Evolutionary conservation across 352 stramenopile species (phyloP).

Genomic region (Globisporangium acanthophoron): DNA sequence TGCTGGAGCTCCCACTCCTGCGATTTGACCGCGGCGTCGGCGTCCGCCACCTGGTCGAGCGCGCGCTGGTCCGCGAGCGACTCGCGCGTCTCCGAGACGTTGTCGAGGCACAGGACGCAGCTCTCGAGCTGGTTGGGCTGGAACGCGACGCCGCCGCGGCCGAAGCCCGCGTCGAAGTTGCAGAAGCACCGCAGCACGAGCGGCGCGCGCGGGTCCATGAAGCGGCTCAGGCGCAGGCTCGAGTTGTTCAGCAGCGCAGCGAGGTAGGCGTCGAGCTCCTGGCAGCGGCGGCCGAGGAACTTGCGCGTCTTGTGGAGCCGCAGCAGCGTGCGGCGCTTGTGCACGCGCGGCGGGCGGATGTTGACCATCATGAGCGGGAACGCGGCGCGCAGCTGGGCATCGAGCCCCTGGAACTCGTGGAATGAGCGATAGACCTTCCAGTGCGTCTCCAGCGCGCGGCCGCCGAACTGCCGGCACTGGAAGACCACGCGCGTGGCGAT

Average conservation of each 20-base stretch:
- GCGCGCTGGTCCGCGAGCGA: constrained; percentile 5
- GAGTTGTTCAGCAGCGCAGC: constrained; percentile 25
- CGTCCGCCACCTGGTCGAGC: constrained; percentile 11
- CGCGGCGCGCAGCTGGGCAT: constrained; percentile 56
- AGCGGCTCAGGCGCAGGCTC: constrained; percentile 58
- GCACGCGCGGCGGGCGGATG: constrained; percentile 35
- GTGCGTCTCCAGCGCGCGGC: constrained; percentile 41
- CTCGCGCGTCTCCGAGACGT: constrained; percentile 13
- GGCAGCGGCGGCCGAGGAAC: constrained; percentile 55
- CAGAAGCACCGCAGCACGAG: constrained; percentile 76
- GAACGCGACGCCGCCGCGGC: constrained; percentile 24
- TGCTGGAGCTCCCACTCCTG: constrained; percentile 22
- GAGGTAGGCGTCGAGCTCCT: constrained; percentile 69
- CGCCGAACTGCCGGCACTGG: constrained; percentile 49
- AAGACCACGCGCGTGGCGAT: constrained; percentile 60
- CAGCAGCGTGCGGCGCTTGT: constrained; percentile 58
- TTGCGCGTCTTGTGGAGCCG: constrained; percentile 40
- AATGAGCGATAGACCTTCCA: constrained; percentile 71
- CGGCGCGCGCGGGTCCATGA: constrained; percentile 63
- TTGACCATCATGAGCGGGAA: constrained; percentile 64
- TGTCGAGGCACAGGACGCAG: constrained; percentile 56
- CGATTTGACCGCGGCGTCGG: constrained; percentile 11
- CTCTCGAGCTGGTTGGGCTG: constrained; percentile 34
- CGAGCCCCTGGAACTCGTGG: constrained; percentile 67
- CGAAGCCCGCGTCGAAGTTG: constrained; percentile 74